Conservation (phyloP, 306 rosid species). For the Leucaena leucocephala region DNA sequence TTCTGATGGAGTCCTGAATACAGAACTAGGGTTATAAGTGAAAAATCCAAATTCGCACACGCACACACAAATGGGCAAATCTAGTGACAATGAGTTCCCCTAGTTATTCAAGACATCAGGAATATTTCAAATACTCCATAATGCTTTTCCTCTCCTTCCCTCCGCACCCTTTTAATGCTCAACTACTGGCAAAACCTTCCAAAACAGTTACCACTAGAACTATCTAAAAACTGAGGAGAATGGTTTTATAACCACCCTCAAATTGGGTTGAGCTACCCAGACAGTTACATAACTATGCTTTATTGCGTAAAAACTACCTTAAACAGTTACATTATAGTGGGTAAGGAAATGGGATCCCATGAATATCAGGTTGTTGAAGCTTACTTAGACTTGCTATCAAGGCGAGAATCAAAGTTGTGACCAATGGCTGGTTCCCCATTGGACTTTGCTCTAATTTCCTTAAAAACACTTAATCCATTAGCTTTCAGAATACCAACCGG, state of each 20-base stretch:
- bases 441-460: neutral
- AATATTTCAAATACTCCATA: neutral
- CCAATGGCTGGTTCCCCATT: neutral
- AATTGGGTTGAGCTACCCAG: neutral
- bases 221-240: neutral
- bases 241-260: neutral
- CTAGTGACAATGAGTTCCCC: neutral
- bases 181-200: neutral
- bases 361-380: neutral
- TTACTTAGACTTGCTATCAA: neutral
- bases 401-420: neutral
- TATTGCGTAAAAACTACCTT: neutral
- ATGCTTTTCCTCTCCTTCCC: neutral
- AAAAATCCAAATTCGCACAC: neutral
- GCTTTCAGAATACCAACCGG: neutral
- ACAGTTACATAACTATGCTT: neutral
- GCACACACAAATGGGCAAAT: neutral
- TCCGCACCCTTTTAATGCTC: neutral
- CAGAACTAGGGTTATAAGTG: neutral
- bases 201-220: neutral
- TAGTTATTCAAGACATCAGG: neutral
- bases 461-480: neutral
- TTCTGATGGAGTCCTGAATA: neutral
- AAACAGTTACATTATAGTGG: neutral
- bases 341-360: neutral